Evolutionary conservation across 163 green algal genomes (phyloP).

Genomic region (Chlorella variabilis): DNA sequence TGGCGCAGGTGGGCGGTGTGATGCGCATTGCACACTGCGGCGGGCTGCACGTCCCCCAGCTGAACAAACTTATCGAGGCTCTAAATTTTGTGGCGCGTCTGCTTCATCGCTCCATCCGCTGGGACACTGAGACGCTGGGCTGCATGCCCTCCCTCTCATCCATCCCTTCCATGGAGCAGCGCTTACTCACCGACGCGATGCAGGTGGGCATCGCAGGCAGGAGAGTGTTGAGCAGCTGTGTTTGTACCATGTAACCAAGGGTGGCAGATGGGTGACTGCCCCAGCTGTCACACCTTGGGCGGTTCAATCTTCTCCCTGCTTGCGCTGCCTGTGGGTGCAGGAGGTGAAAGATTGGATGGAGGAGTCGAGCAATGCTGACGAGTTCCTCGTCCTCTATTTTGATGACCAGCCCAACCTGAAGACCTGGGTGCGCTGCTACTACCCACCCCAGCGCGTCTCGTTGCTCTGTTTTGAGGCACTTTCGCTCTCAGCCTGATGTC

Average conservation of each 20-base stretch:
- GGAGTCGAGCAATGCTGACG: conserved; percentile 41
- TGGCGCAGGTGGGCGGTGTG: conserved; percentile 47
- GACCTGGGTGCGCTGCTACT: conserved; percentile 45
- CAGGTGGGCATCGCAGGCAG: conserved; percentile 5
- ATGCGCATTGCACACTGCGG: conserved; percentile 84
- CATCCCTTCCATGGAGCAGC: conserved; percentile 70
- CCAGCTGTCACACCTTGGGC: too few species aligned
- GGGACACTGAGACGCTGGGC: conserved; percentile 84
- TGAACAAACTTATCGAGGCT: conserved; percentile 63
- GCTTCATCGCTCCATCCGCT: conserved; percentile 65
- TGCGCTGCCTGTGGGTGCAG: too few species aligned
- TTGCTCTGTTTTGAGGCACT: too few species aligned
- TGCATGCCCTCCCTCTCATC: conserved; percentile 74
- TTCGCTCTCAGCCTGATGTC: too few species aligned
- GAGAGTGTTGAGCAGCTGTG: too few species aligned
- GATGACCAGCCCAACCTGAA: conserved; percentile 66
- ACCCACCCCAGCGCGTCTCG: neutral
- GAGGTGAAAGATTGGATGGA: conserved; percentile 71
- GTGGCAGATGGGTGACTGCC: too few species aligned
- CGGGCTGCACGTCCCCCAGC: conserved; percentile 61
- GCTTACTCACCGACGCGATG: conserved; percentile 54
- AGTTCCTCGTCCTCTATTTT: conserved; percentile 71
- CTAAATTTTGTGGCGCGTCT: conserved; percentile 70
- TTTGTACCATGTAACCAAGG: too few species aligned
- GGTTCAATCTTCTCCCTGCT: too few species aligned